A percentile compares a stretch with the other conserved stretches of the same genome.
Conservation (phyloP, 2,329 filamentous ascomycete genomes). For the Diaporthe helianthi region DNA sequence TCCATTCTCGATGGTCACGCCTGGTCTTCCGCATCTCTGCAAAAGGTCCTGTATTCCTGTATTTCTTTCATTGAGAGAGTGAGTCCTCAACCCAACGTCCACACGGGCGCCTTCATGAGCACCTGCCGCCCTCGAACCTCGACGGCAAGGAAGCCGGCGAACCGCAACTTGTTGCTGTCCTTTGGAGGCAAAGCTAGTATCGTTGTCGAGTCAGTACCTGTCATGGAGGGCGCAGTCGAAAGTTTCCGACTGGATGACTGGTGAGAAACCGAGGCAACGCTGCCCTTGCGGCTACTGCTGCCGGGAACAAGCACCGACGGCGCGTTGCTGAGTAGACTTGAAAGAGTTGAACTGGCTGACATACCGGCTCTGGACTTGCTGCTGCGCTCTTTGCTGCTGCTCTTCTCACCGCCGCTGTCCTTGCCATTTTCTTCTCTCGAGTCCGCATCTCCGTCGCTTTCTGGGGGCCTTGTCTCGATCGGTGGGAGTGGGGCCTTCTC, state of each 20-base stretch:
- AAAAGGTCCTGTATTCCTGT: not conserved
- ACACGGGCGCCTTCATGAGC: conserved; percentile 78
- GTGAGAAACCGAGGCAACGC: conserved; percentile 21
- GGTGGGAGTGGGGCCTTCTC: conserved; percentile 75
- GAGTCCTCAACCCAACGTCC: conserved; percentile 54
- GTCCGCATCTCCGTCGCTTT: conserved; percentile 32
- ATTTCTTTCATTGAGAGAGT: not conserved
- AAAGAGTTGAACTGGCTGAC: conserved; percentile 41
- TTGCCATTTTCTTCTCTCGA: conserved; percentile 44
- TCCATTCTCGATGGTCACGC: not conserved
- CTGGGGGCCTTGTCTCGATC: conserved; percentile 53
- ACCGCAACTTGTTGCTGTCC: conserved; percentile 67
- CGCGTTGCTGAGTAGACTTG: conserved; percentile 33
- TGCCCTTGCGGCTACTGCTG: conserved; percentile 33
- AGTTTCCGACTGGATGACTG: conserved; percentile 17
- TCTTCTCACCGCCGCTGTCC: conserved; percentile 47
- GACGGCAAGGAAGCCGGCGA: conserved; percentile 76
- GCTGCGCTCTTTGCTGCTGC: conserved; percentile 47
- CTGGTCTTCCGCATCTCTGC: conserved; percentile 4
- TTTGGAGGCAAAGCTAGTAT: conserved; percentile 49
- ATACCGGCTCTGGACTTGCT: conserved; percentile 54
- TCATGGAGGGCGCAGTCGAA: conserved; percentile 34
- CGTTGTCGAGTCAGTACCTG: conserved; percentile 49
- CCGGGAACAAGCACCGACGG: conserved; percentile 32
- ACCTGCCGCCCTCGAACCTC: conserved; percentile 80